Evolutionary conservation across 371 early-diverging fungal species (phyloP), one percentile per base, ranked within the genome.

Genomic region (Parasitella parasitica): DNA sequence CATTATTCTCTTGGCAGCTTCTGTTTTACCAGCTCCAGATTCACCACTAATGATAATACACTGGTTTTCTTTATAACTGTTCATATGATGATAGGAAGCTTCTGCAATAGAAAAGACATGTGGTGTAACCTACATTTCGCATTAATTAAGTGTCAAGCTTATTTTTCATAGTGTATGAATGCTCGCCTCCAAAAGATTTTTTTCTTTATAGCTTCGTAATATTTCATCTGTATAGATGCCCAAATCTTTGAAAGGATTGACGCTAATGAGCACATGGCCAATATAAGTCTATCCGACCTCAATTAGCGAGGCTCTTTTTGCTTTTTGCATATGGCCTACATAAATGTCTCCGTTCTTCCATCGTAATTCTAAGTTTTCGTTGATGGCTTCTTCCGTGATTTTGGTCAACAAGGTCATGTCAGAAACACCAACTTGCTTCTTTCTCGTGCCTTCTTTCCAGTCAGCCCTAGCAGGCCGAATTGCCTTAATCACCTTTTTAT

Each of bases 41-140:
- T 94, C 94, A 70, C 94, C 94, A 81, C 91, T 87, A 61, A 98
- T 97, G 61, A 98, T 98, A 61, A 97, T 94, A 81, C 98, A 97
- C 70, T 98, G 99, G 71, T 94, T 96, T 71, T 97, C 98, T 72
- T 94, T 95, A 82, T 97, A 97, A 43, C 90, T 91, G 53, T 94
- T 90, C 96, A 98, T 97, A 67, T 92, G 91, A 65, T 94, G 92
- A 75, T 89, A 94, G 4, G 91, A 75, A 26, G 90, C 81, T 73
- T 94, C 94, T 34, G 94, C 94, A 73, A 94, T 91, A 35, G 94
- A 93, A 72, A 85, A 94, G 7, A 94, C 93, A 73, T 94, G 94
- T 11, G 94, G 94, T 26, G 93, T 84, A 70, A 91, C 85, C 88
- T 89, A 72, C 15, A 2, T 5, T 8, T 5, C 4, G 24, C 13